phyloP scores from a whole-genome alignment of 176 grass and related monocot species.

The Cymbopogon citratus region DNA sequence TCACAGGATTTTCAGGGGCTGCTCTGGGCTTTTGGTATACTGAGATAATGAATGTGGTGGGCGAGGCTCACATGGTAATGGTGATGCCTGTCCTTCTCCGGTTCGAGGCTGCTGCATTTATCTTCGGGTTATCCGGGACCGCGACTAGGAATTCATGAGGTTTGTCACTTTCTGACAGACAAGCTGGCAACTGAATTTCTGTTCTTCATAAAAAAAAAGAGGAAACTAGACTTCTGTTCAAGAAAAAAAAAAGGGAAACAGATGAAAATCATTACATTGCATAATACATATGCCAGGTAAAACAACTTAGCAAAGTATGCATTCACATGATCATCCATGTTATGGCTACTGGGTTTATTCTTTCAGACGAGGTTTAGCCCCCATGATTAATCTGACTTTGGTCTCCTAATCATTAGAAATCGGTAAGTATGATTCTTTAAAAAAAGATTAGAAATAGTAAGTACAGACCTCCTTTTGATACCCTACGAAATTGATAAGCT shows the following conservation, averaged over 20 bases:
- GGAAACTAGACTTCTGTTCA: neutral
- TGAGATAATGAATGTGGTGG: slow-evolving; percentile 9
- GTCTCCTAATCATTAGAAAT: slow-evolving; percentile 14
- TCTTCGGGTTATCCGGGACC: neutral
- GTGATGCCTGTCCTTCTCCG: slow-evolving; percentile 23
- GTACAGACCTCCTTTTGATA: neutral
- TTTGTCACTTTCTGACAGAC: neutral
- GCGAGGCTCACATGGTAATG: slow-evolving; percentile 22
- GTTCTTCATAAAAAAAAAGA: neutral
- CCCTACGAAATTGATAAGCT: slow-evolving; percentile 19
- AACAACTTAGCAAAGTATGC: neutral
- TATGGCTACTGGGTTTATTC: neutral
- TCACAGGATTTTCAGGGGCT: slow-evolving; percentile 30
- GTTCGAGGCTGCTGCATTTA: neutral
- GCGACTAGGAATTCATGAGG: neutral
- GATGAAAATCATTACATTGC: neutral
- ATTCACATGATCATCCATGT: slow-evolving; percentile 8
- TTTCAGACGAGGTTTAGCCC: neutral
- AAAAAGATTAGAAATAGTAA: neutral
- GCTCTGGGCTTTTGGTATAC: neutral
- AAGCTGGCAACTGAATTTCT: slow-evolving; percentile 1
- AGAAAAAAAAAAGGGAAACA: neutral
- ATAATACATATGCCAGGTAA: neutral
- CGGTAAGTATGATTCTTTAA: neutral
- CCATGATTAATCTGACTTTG: slow-evolving; percentile 9